A percentile compares a stretch with the other conserved stretches of the same genome.
Evolutionary conservation across 1,284 basidiomycete genomes (phyloP).

Genomic region (Amylostereum areolatum): DNA sequence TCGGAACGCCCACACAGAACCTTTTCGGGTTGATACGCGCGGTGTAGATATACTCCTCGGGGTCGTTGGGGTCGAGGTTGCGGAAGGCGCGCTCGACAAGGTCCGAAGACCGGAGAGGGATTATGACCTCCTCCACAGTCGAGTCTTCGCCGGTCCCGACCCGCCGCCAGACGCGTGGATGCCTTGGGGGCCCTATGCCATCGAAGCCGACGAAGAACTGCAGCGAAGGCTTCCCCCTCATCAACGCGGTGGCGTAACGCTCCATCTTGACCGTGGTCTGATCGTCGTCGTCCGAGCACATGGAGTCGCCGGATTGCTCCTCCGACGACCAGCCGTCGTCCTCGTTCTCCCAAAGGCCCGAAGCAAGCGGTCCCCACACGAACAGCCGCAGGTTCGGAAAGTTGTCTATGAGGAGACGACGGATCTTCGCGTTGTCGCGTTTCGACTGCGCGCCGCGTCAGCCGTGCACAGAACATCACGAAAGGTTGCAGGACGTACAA

Average conservation of each 20-base stretch:
- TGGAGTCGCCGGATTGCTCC: neutral
- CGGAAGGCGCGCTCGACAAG: too few species aligned
- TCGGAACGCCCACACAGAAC: too few species aligned
- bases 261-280: neutral
- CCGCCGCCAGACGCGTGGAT: too few species aligned
- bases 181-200: too few species aligned
- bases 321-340: neutral
- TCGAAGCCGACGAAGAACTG: neutral
- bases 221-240: neutral
- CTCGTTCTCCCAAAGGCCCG: neutral
- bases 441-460: too few species aligned
- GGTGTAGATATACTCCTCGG: too few species aligned
- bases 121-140: too few species aligned
- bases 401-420: neutral
- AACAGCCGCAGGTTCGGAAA: neutral
- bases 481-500: neutral
- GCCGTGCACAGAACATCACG: too few species aligned
- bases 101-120: too few species aligned
- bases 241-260: neutral
- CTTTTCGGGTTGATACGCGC: too few species aligned
- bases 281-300: neutral
- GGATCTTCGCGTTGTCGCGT: neutral
- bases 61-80: too few species aligned
- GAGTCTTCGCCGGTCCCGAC: too few species aligned
- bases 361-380: neutral